These are phyloP conservation scores for Zopfia rhizophila DNA, from an alignment of 2,329 filamentous ascomycete genomes.

Conservation along the genomic window DNA sequence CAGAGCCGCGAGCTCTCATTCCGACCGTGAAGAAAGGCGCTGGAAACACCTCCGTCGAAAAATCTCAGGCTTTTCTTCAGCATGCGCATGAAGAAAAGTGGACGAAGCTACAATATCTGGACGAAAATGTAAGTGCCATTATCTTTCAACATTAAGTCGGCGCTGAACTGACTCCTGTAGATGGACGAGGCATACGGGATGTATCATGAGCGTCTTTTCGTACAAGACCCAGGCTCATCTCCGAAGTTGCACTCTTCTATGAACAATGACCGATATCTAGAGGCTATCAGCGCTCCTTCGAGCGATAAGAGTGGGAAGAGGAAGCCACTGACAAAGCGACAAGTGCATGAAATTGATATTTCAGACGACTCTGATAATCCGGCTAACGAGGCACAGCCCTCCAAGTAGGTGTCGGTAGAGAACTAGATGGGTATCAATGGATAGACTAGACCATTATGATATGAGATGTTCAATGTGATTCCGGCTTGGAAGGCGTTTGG, in stretches of 20 bases:
- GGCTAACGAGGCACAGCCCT: conserved; percentile 18
- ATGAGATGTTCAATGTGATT: too few species aligned
- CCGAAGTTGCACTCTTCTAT: conserved; percentile 65
- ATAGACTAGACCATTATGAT: too few species aligned
- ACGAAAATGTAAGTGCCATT: conserved; percentile 72
- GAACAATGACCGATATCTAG: conserved; percentile 69
- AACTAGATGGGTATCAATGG: too few species aligned
- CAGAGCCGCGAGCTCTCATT: conserved; percentile 79
- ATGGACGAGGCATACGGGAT: conserved; percentile 77
- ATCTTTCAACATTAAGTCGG: too few species aligned
- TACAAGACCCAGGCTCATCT: conserved; percentile 55
- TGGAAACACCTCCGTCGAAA: conserved; percentile 72
- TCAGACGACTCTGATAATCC: conserved; percentile 45
- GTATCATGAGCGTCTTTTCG: conserved; percentile 78
- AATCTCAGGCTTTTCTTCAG: conserved; percentile 81
- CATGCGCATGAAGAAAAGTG: conserved; percentile 84
- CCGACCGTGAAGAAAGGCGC: conserved; percentile 84
- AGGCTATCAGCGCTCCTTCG: conserved; percentile 68
- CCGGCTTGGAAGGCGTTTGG: too few species aligned
- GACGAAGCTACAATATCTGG: conserved; percentile 80
- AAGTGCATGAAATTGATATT: conserved; percentile 41
- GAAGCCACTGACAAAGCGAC: conserved; percentile 45
- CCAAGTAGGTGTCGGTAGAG: too few species aligned
- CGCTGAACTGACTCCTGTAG: conserved; percentile 38
- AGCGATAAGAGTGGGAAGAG: conserved; percentile 51